A percentile compares a stretch with the other conserved stretches of the same genome.
Conservation (phyloP, 2,329 filamentous ascomycete species). For the Trichoderma atroviride region DNA sequence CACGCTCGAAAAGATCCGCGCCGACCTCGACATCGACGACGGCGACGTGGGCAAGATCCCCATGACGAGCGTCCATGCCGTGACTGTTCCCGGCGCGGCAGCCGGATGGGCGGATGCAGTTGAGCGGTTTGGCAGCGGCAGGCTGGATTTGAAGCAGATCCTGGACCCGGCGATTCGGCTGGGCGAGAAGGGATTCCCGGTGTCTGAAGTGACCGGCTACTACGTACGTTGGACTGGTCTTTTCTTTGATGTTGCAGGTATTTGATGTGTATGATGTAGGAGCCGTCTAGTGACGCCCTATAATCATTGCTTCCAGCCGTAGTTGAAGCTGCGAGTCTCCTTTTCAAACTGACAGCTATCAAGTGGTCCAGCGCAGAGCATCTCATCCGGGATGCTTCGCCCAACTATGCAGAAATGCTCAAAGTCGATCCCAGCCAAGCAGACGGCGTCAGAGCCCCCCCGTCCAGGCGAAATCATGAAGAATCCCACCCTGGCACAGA, state of each 20-base stretch:
- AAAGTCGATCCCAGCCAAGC: slow-evolving; percentile 71
- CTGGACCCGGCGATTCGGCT: slow-evolving; percentile 81
- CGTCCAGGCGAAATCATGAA: slow-evolving; percentile 83
- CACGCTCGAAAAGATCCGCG: slow-evolving; percentile 70
- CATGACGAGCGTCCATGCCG: slow-evolving; percentile 73
- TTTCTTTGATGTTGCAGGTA: no score
- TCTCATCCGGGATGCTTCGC: slow-evolving; percentile 70
- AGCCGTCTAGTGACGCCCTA: no score
- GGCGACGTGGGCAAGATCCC: slow-evolving; percentile 66
- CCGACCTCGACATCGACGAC: slow-evolving; percentile 66
- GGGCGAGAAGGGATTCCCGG: slow-evolving; percentile 86
- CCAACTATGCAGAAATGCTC: slow-evolving; percentile 85
- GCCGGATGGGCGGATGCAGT: slow-evolving; percentile 93
- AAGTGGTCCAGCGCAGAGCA: slow-evolving; percentile 74
- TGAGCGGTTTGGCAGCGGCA: slow-evolving; percentile 86
- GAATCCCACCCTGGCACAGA: slow-evolving; percentile 78
- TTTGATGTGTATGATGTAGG: background rate
- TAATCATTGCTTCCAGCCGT: no score
- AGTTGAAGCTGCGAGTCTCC: no score
- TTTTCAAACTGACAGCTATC: background rate
- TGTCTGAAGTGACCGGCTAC: slow-evolving; percentile 74
- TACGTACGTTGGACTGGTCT: slow-evolving; percentile 55
- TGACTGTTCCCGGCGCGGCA: slow-evolving; percentile 86
- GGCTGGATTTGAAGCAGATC: slow-evolving; percentile 74
- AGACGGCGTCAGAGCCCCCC: slow-evolving; percentile 76